phyloP scores from a whole-genome alignment of 345 rosid species.

The Citrus reticulata region DNA sequence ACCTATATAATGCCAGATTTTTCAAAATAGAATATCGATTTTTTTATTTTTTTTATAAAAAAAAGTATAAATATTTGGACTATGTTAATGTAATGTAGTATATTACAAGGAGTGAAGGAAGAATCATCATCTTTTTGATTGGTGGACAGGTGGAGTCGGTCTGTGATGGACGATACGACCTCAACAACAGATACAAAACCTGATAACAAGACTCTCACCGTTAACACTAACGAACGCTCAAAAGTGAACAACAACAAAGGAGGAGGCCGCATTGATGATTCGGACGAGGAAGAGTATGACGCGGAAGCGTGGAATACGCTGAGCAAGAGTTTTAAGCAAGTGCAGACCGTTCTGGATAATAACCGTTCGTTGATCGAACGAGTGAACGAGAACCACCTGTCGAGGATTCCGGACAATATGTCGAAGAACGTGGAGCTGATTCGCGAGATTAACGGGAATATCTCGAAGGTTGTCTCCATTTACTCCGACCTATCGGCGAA shows the following conservation, averaged over 20 bases:
- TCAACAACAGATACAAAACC: not conserved
- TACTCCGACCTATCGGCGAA: slow-evolving; percentile 32
- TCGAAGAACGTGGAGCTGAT: slow-evolving; percentile 26
- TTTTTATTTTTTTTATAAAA: too few species aligned
- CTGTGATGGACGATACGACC: slow-evolving; percentile 12
- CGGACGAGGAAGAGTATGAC: slow-evolving; percentile 15
- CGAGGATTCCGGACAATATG: slow-evolving; percentile 35
- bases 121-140: not conserved
- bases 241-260: not conserved
- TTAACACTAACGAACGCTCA: not conserved
- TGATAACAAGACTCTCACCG: not conserved
- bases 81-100: too few species aligned
- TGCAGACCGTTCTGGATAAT: slow-evolving; percentile 31
- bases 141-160: not conserved
- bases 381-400: slow-evolving; percentile 37
- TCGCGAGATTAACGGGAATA: slow-evolving; percentile 32
- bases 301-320: slow-evolving; percentile 35
- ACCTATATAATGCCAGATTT: too few species aligned
- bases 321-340: slow-evolving; percentile 29
- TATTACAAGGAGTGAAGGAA: not conserved
- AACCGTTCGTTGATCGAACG: slow-evolving; percentile 29
- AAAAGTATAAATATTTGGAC: too few species aligned
- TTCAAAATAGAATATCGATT: too few species aligned
- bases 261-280: not conserved
- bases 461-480: slow-evolving; percentile 29